Base-by-base conservation (phyloP, 192 early-diverging fungal genomes). In the Phlyctochytrium planicorne region DNA sequence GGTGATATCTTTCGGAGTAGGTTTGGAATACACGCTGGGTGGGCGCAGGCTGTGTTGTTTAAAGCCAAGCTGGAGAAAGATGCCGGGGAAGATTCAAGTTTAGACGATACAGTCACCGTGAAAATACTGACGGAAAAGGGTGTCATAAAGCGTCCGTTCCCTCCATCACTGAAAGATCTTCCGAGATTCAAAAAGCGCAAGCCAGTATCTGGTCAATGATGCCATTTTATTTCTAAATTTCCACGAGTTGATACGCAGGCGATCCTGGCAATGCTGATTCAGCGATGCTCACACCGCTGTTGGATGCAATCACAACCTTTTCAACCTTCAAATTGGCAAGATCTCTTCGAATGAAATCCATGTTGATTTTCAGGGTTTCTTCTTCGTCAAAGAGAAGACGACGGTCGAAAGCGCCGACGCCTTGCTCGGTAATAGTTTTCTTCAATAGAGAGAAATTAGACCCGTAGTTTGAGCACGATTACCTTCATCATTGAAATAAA, bases 401-500 rank as follows among this genome's bases (percentile, higher is more conserved):
- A 65, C 93, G 87, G 69, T 93, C 85, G 71, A 99, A 93, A 3
- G 89, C 94, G 6, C 75, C 59, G 2, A 80, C 61, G 3, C 95
- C 94, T 1, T 76, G 63, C 25, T 70, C 76, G 34, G 82, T 85
- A 16, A 95, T 88, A 50, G 80, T 83, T 77, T 93, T 95, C 75
- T 70, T 68, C 3, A 60, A 24, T 53, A 23, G 52, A 23, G 24
- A 30, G 3, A 30, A 37, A 47, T 47, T 20, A 47, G 40, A 6
- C 6, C 40, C 6, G 40, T 47, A 47, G 29, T 25, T 14, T 14
- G 20, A 47, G 40, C 10, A 20, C 20, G 40, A 47, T 2, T 66
- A 79, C 79, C 88, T 94, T 92, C 73, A 95, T 85, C 50, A 90
- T 86, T 57, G 94, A 87, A 55, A 94, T 84, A 80, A 99, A 99